Percentiles rank a stretch among this genome's conserved stretches.
These are phyloP conservation scores for Chloranthus sessilifolius DNA, from an alignment of 164 flowering plant genomes.

Conservation along the genomic window DNA sequence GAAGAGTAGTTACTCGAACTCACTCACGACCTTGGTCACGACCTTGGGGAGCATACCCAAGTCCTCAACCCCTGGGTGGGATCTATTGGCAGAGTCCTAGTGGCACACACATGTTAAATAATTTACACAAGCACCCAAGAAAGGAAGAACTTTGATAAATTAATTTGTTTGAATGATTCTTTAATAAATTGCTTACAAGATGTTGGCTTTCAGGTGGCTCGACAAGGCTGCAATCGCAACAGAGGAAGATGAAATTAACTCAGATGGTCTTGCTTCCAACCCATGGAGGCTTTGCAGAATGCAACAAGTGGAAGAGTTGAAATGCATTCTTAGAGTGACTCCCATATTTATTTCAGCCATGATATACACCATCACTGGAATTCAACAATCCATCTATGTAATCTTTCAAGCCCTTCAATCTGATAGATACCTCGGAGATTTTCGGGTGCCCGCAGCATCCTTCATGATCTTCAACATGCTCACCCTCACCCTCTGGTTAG, in stretches of 20 bases:
- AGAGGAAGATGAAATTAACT: constrained; percentile 7
- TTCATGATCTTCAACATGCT: constrained; percentile 39
- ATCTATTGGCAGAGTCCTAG: too few relatives aligned
- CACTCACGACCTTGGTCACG: too few relatives aligned
- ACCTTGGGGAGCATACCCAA: too few relatives aligned
- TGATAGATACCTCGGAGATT: constrained; percentile 50
- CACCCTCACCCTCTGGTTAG: constrained; percentile 46
- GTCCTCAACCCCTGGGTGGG: too few relatives aligned
- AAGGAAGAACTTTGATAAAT: too few relatives aligned
- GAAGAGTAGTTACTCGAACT: too few relatives aligned
- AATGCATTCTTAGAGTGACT: constrained; percentile 37
- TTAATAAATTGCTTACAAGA: too few relatives aligned
- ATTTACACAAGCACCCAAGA: too few relatives aligned
- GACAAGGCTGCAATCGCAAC: constrained; percentile 17
- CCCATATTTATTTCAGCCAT: constrained; percentile 55
- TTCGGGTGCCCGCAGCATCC: constrained; percentile 57
- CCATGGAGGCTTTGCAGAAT: constrained; percentile 46
- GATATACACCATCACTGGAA: constrained; percentile 35
- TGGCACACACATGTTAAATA: too few relatives aligned
- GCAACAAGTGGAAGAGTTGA: constrained; percentile 54
- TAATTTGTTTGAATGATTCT: too few relatives aligned
- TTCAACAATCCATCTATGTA: constrained; percentile 50
- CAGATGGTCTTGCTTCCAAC: constrained; percentile 30
- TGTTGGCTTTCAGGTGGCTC: constrained; percentile 1
- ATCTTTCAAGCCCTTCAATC: constrained; percentile 51